phyloP scores from a whole-genome alignment of 495 filamentous ascomycete genomes.

The Hypoxylon lienhwacheense region DNA sequence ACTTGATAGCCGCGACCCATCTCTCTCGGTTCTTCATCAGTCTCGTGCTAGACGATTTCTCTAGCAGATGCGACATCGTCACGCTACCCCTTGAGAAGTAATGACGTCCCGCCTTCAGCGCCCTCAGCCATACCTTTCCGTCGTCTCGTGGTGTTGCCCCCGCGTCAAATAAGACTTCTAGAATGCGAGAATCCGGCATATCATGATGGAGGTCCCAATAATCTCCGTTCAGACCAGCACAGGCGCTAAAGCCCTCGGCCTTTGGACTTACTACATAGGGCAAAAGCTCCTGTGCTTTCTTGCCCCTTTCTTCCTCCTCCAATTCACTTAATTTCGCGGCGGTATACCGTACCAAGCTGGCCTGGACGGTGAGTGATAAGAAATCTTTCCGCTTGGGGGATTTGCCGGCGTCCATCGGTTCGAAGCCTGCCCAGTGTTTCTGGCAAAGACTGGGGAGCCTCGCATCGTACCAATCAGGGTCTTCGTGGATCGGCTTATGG shows the following conservation, averaged over 20 bases:
- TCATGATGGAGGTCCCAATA: constrained; percentile 42
- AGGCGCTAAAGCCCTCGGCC: constrained; percentile 39
- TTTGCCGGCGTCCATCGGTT: constrained; percentile 43
- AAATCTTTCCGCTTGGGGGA: constrained; percentile 39
- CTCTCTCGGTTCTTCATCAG: constrained; percentile 38
- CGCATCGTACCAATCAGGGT: constrained; percentile 37
- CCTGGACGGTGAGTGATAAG: constrained; percentile 35
- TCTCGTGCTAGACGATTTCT: constrained; percentile 34
- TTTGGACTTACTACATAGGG: constrained; percentile 35
- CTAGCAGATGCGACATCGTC: constrained; percentile 39
- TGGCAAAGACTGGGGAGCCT: constrained; percentile 26
- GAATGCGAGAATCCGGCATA: constrained; percentile 37
- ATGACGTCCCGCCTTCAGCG: constrained; percentile 34
- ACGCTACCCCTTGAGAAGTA: constrained; percentile 40
- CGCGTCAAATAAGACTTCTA: constrained; percentile 34
- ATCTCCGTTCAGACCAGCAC: constrained; percentile 34
- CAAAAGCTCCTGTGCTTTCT: constrained; percentile 38
- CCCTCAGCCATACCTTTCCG: constrained; percentile 27
- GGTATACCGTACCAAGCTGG: constrained; percentile 37
- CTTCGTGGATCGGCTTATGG: constrained; percentile 39
- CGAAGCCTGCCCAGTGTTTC: constrained; percentile 39
- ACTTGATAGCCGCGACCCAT: constrained; percentile 40
- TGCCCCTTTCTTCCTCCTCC: constrained; percentile 14
- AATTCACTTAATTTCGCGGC: constrained; percentile 20
- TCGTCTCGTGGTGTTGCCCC: constrained; percentile 27